phyloP scores from a whole-genome alignment of 2,329 filamentous ascomycete species.

The Aspergillus flavus region DNA sequence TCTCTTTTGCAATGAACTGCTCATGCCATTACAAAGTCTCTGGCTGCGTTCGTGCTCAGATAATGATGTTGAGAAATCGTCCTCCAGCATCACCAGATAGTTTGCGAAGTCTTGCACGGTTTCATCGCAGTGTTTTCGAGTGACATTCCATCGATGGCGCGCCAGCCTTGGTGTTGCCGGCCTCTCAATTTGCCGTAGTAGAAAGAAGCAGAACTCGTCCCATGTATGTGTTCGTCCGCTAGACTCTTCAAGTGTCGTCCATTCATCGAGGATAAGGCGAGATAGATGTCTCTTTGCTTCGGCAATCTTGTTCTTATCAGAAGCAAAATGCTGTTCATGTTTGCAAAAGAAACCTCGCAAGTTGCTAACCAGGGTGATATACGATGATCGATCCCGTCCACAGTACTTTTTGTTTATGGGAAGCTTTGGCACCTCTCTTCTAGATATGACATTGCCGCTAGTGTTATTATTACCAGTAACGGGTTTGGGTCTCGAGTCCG shows the following conservation, averaged over 20 bases:
- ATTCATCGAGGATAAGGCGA: too few relatives aligned
- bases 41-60: neutral
- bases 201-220: too few relatives aligned
- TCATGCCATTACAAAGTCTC: neutral
- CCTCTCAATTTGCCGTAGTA: too few relatives aligned
- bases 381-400: neutral
- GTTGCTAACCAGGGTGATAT: neutral
- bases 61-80: neutral
- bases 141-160: too few relatives aligned
- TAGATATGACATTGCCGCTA: neutral
- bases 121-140: too few relatives aligned
- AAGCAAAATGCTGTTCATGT: neutral
- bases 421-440: neutral
- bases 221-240: too few relatives aligned
- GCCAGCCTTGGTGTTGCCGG: too few relatives aligned
- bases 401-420: neutral
- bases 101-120: too few relatives aligned
- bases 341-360: neutral
- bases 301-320: too few relatives aligned
- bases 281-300: too few relatives aligned
- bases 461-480: neutral
- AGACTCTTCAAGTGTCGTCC: too few relatives aligned
- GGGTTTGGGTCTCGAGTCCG: neutral
- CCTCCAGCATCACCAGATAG: too few relatives aligned
- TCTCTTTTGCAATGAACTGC: fast-evolving